phyloP scores from a whole-genome alignment of 2,329 filamentous ascomycete species.

The Alternaria tenuissima region DNA sequence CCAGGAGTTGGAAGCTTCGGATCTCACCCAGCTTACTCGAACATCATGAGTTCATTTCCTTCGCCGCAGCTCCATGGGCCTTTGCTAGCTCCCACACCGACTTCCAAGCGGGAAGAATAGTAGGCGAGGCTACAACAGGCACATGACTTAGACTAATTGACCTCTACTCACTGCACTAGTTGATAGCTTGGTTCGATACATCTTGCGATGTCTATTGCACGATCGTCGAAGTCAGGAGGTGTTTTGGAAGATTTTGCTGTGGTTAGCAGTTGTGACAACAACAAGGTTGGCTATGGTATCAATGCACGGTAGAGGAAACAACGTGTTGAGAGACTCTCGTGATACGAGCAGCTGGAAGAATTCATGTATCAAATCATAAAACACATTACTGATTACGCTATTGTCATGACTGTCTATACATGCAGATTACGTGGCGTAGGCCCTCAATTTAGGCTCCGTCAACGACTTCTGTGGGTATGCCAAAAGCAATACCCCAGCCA shows the following conservation, averaged over 20 bases:
- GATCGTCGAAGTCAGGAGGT: background rate
- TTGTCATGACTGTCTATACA: background rate
- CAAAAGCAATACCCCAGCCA: constrained; percentile 48
- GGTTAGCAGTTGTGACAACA: background rate
- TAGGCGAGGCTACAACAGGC: background rate
- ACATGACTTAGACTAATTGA: background rate
- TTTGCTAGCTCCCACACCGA: background rate
- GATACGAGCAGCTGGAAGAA: background rate
- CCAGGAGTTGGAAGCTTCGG: background rate
- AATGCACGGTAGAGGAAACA: background rate
- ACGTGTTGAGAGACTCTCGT: background rate
- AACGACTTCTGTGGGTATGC: constrained; percentile 40
- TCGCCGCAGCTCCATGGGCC: background rate
- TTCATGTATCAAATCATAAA: background rate
- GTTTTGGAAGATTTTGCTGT: background rate
- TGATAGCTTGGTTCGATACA: background rate
- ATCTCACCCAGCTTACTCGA: constrained; percentile 5
- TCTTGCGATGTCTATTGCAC: background rate
- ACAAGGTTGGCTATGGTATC: background rate
- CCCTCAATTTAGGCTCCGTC: constrained; percentile 53
- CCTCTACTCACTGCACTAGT: background rate
- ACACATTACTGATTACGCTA: background rate
- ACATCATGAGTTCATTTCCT: constrained; percentile 2
- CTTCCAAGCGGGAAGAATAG: background rate
- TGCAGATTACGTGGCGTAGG: constrained; percentile 45